Evolutionary conservation across 306 rosid species (phyloP), one percentile per base, ranked within the genome.

Genomic region (Datisca glomerata): DNA sequence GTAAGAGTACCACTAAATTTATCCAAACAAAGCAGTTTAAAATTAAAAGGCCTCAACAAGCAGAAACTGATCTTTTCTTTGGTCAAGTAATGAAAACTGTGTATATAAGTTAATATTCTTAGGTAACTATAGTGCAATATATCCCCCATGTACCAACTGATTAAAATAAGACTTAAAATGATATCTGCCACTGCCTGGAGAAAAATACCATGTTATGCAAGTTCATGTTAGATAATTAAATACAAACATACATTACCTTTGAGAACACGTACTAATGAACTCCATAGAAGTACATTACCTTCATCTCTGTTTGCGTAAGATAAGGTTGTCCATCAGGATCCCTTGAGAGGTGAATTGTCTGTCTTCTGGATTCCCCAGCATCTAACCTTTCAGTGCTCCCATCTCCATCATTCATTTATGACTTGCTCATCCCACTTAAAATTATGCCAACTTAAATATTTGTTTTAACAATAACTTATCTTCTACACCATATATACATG

Each of bases 261-360:
- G 10, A 28, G 11, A 28, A 28, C 10, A 6, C 2, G 11, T 28
- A 6, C 33, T 28, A 28, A 28, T 28, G 16, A 21, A 33, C 29
- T 19, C 9, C 22, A 35, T 12, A 15, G 45, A 36, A 15, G 35
- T 1, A 27, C 22, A 27, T 49, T 52, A 82, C 93, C 94, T 72
- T 82, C 85, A 87, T 76, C 72, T 87, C 96, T 2, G 78, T 82
- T 50, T 79, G 94, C 34, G 96, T 87, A 65, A 87, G 53, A 61
- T 73, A 82, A 18, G 81, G 74, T 35, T 87, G 82, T 12, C 94
- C 96, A 23, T 87, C 96, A 6, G 96, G 96, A 76, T 87, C 89
- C 4, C 96, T 80, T 3, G 85, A 82, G 51, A 87, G 74, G 45
- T 82, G 96, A 64, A 87, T 71, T 62, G 66, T 82, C 41, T 34